Evolutionary conservation across 2,329 filamentous ascomycete genomes (phyloP), one percentile per base, ranked within the genome.

Genomic region (Claviceps sp.): DNA sequence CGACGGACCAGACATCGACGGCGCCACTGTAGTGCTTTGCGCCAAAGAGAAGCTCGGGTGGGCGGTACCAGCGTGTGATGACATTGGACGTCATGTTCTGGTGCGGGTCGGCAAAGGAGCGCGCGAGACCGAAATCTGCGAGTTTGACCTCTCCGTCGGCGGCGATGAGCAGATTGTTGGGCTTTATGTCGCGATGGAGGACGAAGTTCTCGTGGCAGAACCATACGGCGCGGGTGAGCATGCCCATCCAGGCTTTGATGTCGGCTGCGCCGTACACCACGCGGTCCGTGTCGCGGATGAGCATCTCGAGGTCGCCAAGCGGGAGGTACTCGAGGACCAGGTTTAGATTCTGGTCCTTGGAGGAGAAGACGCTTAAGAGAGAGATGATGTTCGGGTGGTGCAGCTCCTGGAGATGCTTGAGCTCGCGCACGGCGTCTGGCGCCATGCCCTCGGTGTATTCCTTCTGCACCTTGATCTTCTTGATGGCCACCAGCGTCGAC

Each of bases 181-280:
- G 91, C 71, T 98, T 98, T 74, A 98, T 97, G 73, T 98, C 93
- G 60, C 93, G 87, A 70, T 98, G 93, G 34, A 98, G 77, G 18
- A 98, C 81, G 61, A 85, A 91, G 67, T 93, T 94, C 65, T 90
- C 87, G 68, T 98, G 93, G 68, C 93, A 97, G 74, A 95, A 98
- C 84, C 88, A 95, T 30, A 97, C 82, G 26, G 86, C 93, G 43
- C 91, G 83, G 30, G 79, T 80, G n/a, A 97, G 78, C 93, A 97
- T 97, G 57, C 86, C 87, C 84, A 96, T 95, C 93, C 93, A 98
- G 16, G 89, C 86, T 68, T 98, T 98, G 67, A 97, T 89, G 67
- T 98, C 93, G 18, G 87, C 86, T 11, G 82, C 80, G 55, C 86
- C 86, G 67, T 97, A 97, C 51, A 82, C 81, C 47, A 96, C 84